A percentile compares a stretch with the other conserved stretches of the same genome.
Evolutionary conservation across 2,329 filamentous ascomycete genomes (phyloP).

Genomic region (Truncatella angustata): DNA sequence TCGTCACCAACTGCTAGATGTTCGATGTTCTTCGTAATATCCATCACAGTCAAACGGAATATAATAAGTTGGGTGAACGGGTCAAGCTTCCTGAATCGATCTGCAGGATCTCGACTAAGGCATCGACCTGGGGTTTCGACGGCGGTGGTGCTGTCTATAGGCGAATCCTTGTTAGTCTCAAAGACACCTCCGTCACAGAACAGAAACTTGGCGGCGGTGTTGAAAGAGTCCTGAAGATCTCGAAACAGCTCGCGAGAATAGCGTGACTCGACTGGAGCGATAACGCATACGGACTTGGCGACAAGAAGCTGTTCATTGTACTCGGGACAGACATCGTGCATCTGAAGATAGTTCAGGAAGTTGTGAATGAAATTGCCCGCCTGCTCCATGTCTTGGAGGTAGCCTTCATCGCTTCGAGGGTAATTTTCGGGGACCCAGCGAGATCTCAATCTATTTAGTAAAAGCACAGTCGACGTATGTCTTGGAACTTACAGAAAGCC

Average conservation of each 20-base stretch:
- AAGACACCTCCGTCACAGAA: constrained; percentile 46
- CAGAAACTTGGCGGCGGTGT: constrained; percentile 68
- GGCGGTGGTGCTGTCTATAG: constrained; percentile 18
- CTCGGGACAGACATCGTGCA: constrained; percentile 85
- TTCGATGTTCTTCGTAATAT: constrained; percentile 27
- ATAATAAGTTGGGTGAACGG: constrained; percentile 36
- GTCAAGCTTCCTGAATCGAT: constrained; percentile 37
- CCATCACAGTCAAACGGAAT: constrained; percentile 41
- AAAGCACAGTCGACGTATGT: constrained; percentile 1
- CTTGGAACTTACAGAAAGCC: constrained; percentile 76
- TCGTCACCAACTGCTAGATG: constrained; percentile 21
- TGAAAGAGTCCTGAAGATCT: constrained; percentile 74
- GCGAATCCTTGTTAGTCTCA: constrained; percentile 18
- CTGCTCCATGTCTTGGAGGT: constrained; percentile 51
- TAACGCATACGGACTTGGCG: constrained; percentile 65
- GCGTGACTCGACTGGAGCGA: constrained; percentile 66
- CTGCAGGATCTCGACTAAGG: not conserved
- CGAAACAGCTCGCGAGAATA: constrained; percentile 49
- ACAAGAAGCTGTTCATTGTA: constrained; percentile 64
- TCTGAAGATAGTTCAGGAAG: constrained; percentile 83
- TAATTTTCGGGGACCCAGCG: constrained; percentile 55
- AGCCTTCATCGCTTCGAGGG: constrained; percentile 38
- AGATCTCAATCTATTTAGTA: constrained; percentile 39
- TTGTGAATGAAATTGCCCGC: constrained; percentile 72
- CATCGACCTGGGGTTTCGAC: not conserved